These are phyloP conservation scores for Backusella tuberculispora DNA, from an alignment of 192 early-diverging fungal species.

Conservation along the genomic window DNA sequence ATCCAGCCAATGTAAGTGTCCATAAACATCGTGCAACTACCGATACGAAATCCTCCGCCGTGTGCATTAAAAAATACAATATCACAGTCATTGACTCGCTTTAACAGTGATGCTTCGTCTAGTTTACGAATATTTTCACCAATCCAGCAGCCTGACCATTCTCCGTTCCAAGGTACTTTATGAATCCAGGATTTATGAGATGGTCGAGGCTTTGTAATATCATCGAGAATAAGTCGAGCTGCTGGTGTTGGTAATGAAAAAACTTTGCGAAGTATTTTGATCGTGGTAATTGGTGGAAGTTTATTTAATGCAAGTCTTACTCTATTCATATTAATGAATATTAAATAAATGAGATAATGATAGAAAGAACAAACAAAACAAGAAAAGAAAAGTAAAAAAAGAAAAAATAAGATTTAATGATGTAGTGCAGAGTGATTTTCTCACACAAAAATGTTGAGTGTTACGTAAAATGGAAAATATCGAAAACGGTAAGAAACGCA, in stretches of 20 bases:
- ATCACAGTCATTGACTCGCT: constrained; percentile 32
- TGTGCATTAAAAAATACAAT: constrained; percentile 42
- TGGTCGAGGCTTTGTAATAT: constrained; percentile 37
- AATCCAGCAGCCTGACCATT: constrained; percentile 45
- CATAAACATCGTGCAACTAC: constrained; percentile 39
- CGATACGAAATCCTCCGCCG: constrained; percentile 42
- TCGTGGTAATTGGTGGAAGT: constrained; percentile 39
- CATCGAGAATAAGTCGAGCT: constrained; percentile 39
- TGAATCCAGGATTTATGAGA: constrained; percentile 38
- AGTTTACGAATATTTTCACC: constrained; percentile 36
- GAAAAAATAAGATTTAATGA: background rate
- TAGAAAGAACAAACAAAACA: background rate
- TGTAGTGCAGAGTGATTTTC: background rate
- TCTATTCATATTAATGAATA: constrained; percentile 25
- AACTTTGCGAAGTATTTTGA: constrained; percentile 35
- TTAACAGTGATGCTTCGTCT: constrained; percentile 22
- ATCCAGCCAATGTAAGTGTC: constrained; percentile 41
- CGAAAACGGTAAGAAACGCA: background rate
- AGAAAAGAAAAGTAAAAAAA: background rate
- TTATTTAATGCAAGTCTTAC: constrained; percentile 36
- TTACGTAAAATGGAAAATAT: constrained; percentile 6
- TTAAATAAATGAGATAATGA: too few relatives aligned
- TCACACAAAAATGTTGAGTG: constrained; percentile 9
- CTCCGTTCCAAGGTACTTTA: constrained; percentile 37
- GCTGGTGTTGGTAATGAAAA: constrained; percentile 41